Evolutionary conservation across 179 eudicot species (phyloP).

Genomic region (Nepenthes alata): DNA sequence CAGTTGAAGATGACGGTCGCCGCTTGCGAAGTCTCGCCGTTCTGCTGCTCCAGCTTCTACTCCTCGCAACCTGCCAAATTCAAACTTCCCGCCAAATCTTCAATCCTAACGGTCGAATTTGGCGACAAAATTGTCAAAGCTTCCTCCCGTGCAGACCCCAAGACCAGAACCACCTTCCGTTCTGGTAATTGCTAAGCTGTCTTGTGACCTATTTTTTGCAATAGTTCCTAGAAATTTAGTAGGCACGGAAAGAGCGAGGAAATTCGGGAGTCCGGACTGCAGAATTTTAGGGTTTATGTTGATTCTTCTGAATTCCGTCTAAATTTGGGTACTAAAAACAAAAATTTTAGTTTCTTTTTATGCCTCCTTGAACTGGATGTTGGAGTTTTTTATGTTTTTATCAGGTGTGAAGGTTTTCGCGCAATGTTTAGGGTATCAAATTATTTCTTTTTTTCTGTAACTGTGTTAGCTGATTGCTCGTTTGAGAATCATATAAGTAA

Average conservation of each 20-base stretch:
- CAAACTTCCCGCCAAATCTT: constrained; percentile 24
- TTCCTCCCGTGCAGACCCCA: constrained; percentile 4
- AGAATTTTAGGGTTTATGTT: neutral
- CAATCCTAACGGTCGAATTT: constrained; percentile 6
- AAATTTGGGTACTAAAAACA: neutral
- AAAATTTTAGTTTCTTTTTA: neutral
- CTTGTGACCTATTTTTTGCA: neutral
- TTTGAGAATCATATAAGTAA: no score
- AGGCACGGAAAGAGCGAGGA: neutral
- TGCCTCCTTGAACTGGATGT: no score
- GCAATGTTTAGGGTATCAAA: no score
- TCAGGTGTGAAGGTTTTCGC: no score
- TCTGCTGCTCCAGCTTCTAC: constrained; percentile 7
- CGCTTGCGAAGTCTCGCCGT: constrained; percentile 9
- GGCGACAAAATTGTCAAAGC: constrained; percentile 8
- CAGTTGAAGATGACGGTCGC: constrained; percentile 27
- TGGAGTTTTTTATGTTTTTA: no score
- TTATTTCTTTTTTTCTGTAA: no score
- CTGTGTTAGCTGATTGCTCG: no score
- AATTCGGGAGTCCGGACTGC: no score
- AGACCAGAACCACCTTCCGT: constrained; percentile 1
- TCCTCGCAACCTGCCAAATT: constrained; percentile 6
- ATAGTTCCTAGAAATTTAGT: neutral
- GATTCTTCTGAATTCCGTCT: neutral
- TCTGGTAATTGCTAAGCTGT: neutral